Percentiles rank a stretch among this genome's conserved stretches.
phyloP scores from a whole-genome alignment of 306 rosid genomes.

The Trifolium pratense region DNA sequence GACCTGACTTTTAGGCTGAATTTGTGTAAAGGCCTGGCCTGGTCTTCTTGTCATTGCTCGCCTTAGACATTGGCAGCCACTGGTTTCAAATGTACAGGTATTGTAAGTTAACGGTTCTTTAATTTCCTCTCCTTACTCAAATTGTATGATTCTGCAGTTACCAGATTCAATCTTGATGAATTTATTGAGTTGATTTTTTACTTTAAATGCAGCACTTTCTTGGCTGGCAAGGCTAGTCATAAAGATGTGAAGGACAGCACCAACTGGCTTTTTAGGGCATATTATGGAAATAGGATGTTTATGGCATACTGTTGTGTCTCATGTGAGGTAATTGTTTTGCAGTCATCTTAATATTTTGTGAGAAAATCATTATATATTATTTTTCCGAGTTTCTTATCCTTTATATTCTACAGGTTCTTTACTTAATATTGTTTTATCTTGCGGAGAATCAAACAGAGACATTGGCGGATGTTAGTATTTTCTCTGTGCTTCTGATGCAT shows the following conservation, averaged over 20 bases:
- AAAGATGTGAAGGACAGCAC: conserved; percentile 98
- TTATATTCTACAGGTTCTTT: conserved; percentile 71
- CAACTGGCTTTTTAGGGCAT: conserved; percentile 87
- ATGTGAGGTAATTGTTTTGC: conserved; percentile 69
- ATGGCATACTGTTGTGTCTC: conserved; percentile 98
- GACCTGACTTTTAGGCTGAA: conserved; percentile 49
- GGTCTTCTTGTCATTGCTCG: conserved; percentile 81
- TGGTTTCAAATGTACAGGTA: conserved; percentile 99
- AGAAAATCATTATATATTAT: neutral
- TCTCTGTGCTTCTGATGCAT: neutral
- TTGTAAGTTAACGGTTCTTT: conserved; percentile 9
- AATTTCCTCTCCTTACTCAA: conserved; percentile 6
- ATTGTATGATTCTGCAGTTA: conserved; percentile 13
- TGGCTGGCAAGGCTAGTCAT: conserved; percentile 89
- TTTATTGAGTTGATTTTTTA: conserved; percentile 37
- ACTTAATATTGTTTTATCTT: conserved; percentile 75
- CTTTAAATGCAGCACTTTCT: conserved; percentile 78
- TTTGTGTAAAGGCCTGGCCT: conserved; percentile 81
- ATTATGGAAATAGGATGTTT: conserved; percentile 92
- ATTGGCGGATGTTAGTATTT: conserved; percentile 69
- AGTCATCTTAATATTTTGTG: conserved; percentile 14
- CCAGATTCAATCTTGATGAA: conserved; percentile 31
- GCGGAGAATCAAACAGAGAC: conserved; percentile 67
- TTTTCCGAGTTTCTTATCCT: conserved; percentile 37
- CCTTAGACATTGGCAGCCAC: conserved; percentile 96